Evolutionary conservation across 306 rosid genomes (phyloP), one percentile per base, ranked within the genome.

Genomic region (Senna siamea): DNA sequence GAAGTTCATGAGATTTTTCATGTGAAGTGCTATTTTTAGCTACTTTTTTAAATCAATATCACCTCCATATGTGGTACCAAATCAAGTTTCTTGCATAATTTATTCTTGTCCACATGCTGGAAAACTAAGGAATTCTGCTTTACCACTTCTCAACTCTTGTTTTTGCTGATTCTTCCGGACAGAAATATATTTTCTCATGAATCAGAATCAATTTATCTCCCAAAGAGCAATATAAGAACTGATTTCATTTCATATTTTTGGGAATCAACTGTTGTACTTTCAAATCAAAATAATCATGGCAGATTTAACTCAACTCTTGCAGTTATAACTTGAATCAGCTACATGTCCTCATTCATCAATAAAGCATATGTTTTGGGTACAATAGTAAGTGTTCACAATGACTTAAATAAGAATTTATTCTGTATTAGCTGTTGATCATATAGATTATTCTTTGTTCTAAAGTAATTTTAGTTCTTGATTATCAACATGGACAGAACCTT

Each of bases 361-460:
- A 19, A 18, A 19, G n/a, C 46, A 13, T 2, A 54, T 13, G 23
- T 55, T 38, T 14, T 70, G 54, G 66, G 53, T 23, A 35, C 38
- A 37, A 40, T 23, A 9, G 10, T 22, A 41, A 70, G 65, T 55
- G 54, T 54, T 47, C 48, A 11, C 30, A 28, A 26, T 47, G 46
- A 47, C 50, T 26, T 59, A 12, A 72, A 22, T 17, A 0, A 9
- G 75, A 76, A 68, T 76, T 67, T 67, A 76, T 76, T 76, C 75
- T 69, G 62, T 75, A 67, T 50, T 76, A 76, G 80, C 63, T 19
- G 65, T 20, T 54, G 65, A 54, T 55, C 54, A 38, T 32, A 70
- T 70, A 22, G 10, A 13, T 20, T 46, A 35, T 70, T 20, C 61
- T 23, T 9, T 70, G 34, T 26, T 56, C 66, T 26, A 23, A 23